These are phyloP conservation scores for Abortiporus biennis DNA, from an alignment of 1,284 basidiomycete genomes.

Conservation along the genomic window DNA sequence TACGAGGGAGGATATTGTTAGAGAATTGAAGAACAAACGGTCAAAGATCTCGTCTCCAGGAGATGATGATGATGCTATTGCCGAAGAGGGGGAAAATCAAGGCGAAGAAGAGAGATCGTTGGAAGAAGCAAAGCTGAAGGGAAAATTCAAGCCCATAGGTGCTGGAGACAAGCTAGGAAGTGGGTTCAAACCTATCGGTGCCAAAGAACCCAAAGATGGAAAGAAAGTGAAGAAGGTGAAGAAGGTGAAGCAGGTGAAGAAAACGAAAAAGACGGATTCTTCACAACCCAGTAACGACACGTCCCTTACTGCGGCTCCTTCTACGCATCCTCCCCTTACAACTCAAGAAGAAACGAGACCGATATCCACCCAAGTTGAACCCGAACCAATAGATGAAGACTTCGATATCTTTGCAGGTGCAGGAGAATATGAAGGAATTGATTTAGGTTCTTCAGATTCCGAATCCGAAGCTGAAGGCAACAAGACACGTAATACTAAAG, in stretches of 20 bases:
- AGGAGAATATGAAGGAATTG: constrained; percentile 76
- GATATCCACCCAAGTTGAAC: constrained; percentile 21
- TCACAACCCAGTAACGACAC: not conserved
- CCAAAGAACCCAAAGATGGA: constrained; percentile 27
- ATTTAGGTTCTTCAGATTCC: constrained; percentile 52
- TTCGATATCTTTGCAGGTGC: constrained; percentile 83
- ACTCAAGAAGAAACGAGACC: constrained; percentile 12
- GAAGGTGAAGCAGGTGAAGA: constrained; percentile 32
- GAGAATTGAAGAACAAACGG: constrained; percentile 66
- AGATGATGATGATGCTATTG: constrained; percentile 13
- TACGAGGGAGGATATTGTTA: constrained; percentile 67
- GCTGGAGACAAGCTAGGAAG: no score
- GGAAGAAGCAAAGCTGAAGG: constrained; percentile 50
- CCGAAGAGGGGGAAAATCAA: constrained; percentile 10
- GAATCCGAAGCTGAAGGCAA: constrained; percentile 29
- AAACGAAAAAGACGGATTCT: constrained; percentile 23
- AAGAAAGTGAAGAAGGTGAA: constrained; percentile 33
- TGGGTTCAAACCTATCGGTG: constrained; percentile 52
- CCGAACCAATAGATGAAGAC: constrained; percentile 40
- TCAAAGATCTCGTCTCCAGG: constrained; percentile 20
- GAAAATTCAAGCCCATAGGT: constrained; percentile 79
- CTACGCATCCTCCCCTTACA: constrained; percentile 3
- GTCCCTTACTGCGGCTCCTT: not conserved
- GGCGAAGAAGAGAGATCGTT: constrained; percentile 23
- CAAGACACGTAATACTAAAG: constrained; percentile 7